Evolutionary conservation across 176 grass and related monocot genomes (phyloP).

Genomic region (Cenchrus fungigraminus): DNA sequence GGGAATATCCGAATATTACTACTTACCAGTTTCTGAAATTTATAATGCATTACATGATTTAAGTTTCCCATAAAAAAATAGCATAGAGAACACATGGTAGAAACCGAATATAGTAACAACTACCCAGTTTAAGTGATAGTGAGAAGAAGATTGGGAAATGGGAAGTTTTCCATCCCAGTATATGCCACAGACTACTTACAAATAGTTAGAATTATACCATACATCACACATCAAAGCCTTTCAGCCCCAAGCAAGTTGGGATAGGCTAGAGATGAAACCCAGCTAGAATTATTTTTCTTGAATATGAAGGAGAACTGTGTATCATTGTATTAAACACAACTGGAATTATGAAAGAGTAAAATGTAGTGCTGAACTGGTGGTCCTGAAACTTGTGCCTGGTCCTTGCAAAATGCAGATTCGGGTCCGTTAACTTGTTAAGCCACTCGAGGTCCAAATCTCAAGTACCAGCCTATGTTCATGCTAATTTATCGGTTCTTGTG

Average conservation of each 20-base stretch:
- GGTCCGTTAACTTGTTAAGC: neutral
- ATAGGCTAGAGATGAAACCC: too few relatives aligned
- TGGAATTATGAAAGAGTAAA: neutral
- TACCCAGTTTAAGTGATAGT: conserved; percentile 20
- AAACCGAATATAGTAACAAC: conserved; percentile 18
- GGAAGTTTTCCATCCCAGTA: neutral
- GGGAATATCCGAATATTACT: neutral
- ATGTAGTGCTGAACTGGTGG: neutral
- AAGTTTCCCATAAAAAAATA: neutral
- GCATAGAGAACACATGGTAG: neutral
- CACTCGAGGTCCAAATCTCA: neutral
- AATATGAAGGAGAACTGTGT: too few relatives aligned
- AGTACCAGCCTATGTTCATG: neutral
- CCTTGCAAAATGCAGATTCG: neutral
- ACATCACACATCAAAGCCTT: too few relatives aligned
- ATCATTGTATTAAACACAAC: too few relatives aligned
- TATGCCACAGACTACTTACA: conserved; percentile 5
- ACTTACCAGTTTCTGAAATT: conserved; percentile 1
- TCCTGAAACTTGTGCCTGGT: neutral
- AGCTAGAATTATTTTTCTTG: neutral
- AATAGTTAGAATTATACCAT: conserved; percentile 1
- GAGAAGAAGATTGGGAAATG: neutral
- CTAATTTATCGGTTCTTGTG: neutral
- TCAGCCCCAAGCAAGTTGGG: too few relatives aligned
- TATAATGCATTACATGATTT: neutral